Base-by-base conservation (phyloP, 495 filamentous ascomycete genomes). In the Tuber umbilicatum region DNA sequence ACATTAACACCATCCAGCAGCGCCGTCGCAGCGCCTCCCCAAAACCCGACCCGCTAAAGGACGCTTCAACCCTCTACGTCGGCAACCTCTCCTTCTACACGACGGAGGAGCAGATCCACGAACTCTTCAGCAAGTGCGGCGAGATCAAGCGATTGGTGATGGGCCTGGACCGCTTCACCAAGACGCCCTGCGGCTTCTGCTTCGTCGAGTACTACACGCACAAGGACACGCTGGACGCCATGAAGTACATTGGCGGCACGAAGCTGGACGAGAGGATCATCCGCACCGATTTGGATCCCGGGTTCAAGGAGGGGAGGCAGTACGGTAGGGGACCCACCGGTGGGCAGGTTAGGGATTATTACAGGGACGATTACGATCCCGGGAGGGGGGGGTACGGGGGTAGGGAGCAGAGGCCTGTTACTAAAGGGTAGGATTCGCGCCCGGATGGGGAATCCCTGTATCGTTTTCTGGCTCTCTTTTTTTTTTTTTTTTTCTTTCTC, bases 1-100 rank as follows among this genome's bases (percentile, higher is more conserved):
- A 21, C 37, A 40, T 23, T 60, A 12, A 47, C 17, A 19, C 40
- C 38, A 5, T 16, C 38, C 19, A 43, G 3, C 73, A 74, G 45
- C 39, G 31, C 45, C 78, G 76, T 17, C 79, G 80, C 19, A 76
- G 75, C 41, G 50, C 78, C 73, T 75, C 75, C 12, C 74, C 78
- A 12, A 80, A 82, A 12, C 88, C 90, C 42, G 92, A 96, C 73
- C 91, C 92, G 67, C 86, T 99, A 74, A 90, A 87, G 76, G 89
- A 95, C 83, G 94, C 95, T 60, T 92, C 95, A 17, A 99, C 95
- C 6, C 92, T 99, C 81, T 99, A 99, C 77, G 94, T 99, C 55
- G 95, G 95, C 70, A 99, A 99, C 83, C 86, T 99, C 93, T 97
- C 95, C n/a, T 99, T 99, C 85, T 99, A 97, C 86, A 99, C 95